Conservation (phyloP, 768 basidiomycete genomes). For the Mycena crocata region DNA sequence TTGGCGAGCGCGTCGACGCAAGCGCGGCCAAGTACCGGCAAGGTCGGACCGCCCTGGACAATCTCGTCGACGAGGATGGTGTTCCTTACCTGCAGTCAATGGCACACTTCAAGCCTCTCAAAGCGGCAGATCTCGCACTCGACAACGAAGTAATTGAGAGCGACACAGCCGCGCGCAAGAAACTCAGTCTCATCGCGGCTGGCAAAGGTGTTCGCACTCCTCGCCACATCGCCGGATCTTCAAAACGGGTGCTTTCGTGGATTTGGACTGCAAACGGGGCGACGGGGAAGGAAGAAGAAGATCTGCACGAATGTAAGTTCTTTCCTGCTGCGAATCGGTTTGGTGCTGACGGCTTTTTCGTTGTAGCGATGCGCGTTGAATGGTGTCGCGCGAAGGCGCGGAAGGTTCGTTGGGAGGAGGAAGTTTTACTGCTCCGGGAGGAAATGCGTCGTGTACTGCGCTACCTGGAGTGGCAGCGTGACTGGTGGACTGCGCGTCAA, state of each 20-base stretch:
- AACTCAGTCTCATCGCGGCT: neutral
- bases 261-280: neutral
- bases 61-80: neutral
- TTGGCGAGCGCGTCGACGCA: neutral
- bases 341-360: neutral
- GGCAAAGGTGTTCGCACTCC: neutral
- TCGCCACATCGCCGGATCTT: neutral
- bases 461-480: too few relatives aligned
- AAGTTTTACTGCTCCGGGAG: too few relatives aligned
- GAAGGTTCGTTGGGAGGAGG: slow-evolving; percentile 14
- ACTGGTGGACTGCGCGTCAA: too few relatives aligned
- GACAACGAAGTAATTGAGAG: too few relatives aligned
- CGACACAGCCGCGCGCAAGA: neutral
- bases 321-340: neutral
- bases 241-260: neutral
- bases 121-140: neutral
- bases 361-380: slow-evolving; percentile 24
- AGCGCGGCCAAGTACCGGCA: neutral
- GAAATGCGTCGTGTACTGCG: too few relatives aligned
- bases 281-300: neutral
- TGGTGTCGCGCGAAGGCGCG: slow-evolving; percentile 25
- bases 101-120: neutral
- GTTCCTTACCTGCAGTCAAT: too few relatives aligned
- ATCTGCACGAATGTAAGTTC: neutral
- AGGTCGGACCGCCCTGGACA: neutral